Conservation (phyloP, 108 stramenopile species). For the Nitzschia palea region DNA sequence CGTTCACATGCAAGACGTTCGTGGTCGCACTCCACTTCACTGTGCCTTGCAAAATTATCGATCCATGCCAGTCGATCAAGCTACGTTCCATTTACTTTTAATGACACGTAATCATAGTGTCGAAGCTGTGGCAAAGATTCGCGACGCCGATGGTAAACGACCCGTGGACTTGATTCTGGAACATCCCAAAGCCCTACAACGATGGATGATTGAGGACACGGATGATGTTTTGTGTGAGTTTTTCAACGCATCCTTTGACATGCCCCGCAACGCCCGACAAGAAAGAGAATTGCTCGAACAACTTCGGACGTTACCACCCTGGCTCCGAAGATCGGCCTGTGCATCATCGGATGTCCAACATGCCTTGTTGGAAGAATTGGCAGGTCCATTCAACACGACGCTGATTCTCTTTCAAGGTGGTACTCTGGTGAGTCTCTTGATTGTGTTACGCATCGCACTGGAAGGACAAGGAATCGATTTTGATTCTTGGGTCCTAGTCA, state of each 20-base stretch:
- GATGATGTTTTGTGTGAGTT: slow-evolving; percentile 26
- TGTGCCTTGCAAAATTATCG: slow-evolving; percentile 37
- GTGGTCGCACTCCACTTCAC: slow-evolving; percentile 52
- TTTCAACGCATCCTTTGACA: slow-evolving; percentile 31
- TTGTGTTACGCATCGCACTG: slow-evolving; percentile 34
- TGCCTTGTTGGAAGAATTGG: slow-evolving; percentile 34
- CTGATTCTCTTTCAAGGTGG: slow-evolving; percentile 30
- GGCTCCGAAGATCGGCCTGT: slow-evolving; percentile 47
- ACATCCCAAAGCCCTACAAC: slow-evolving; percentile 11
- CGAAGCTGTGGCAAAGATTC: slow-evolving; percentile 24
- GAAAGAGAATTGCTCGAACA: slow-evolving; percentile 9
- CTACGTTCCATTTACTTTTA: slow-evolving; percentile 30
- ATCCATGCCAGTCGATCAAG: slow-evolving; percentile 21
- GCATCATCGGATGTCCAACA: slow-evolving; percentile 34
- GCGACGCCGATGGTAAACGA: slow-evolving; percentile 30
- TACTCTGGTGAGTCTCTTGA: slow-evolving; percentile 24
- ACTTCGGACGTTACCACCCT: slow-evolving; percentile 37
- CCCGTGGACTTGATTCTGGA: slow-evolving; percentile 43
- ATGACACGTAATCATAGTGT: slow-evolving; percentile 3
- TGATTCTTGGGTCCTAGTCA: slow-evolving; percentile 9
- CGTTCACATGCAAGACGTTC: slow-evolving; percentile 35
- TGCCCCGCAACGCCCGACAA: slow-evolving; percentile 14
- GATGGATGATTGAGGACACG: background rate
- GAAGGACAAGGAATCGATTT: background rate
- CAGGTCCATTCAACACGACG: slow-evolving; percentile 21